Conservation (phyloP, 345 rosid genomes). For the Crucihimalaya himalaica region DNA sequence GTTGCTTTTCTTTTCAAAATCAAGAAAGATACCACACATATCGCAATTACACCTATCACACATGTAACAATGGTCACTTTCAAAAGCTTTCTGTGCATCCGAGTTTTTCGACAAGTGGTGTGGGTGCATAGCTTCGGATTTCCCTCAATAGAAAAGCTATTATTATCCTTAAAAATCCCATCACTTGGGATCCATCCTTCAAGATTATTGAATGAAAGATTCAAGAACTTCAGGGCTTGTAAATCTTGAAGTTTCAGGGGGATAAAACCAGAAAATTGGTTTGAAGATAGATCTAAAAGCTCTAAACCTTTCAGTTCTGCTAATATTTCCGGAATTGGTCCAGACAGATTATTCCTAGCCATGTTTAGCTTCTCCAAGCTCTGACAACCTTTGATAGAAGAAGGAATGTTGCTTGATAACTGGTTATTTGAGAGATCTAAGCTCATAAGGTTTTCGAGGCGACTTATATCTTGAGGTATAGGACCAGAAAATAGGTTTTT, state of each 20-base stretch:
- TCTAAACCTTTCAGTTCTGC: constrained; percentile 48
- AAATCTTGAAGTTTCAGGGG: constrained; percentile 46
- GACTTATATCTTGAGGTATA: constrained; percentile 43
- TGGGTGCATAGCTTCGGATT: constrained; percentile 43
- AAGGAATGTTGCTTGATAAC: constrained; percentile 49
- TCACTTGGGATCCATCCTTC: constrained; percentile 45
- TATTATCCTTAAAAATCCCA: constrained; percentile 39
- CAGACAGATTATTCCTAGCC: constrained; percentile 44
- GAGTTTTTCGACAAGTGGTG: constrained; percentile 20
- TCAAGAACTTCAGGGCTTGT: constrained; percentile 44
- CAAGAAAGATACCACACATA: constrained; percentile 27
- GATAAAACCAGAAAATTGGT: constrained; percentile 50
- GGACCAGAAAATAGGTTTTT: constrained; percentile 45
- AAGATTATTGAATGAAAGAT: constrained; percentile 53
- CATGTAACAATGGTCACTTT: constrained; percentile 27
- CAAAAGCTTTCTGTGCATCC: not conserved
- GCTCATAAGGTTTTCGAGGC: constrained; percentile 40
- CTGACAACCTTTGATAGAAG: constrained; percentile 41
- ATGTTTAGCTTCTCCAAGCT: constrained; percentile 54
- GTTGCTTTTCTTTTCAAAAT: constrained; percentile 31
- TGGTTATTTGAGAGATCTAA: constrained; percentile 51
- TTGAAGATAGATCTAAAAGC: constrained; percentile 52
- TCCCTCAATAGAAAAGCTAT: constrained; percentile 33
- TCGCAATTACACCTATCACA: constrained; percentile 4
- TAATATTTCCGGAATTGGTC: constrained; percentile 43